Base-by-base conservation (phyloP, 2,329 filamentous ascomycete genomes). In the Mycosphaerelloides madeirae region DNA sequence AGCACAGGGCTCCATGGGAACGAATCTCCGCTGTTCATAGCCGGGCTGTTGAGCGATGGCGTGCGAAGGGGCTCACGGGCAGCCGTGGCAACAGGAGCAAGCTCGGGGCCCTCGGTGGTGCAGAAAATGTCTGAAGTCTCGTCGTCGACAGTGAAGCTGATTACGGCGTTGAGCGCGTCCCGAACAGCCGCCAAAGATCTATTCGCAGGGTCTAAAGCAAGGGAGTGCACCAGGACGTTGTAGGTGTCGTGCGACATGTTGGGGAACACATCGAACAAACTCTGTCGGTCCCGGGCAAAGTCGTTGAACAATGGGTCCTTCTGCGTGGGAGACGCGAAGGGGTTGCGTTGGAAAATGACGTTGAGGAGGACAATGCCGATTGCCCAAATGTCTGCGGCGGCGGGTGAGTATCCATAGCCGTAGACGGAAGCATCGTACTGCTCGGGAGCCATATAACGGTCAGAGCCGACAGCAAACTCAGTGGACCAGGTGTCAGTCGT, bases 161-260 rank as follows among this genome's bases (percentile, higher is more conserved):
- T 77, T 38, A 87, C 84, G 41, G 86, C 84, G 52, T 82, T 70
- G 28, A 98, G 80, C 41, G 87, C 86, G 40, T 87, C 79, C 55
- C 87, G 87, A 49, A 88, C 82, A 48, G 80, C 86, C 25, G 78
- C 73, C 38, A 98, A 74, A 28, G 90, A 94, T 43, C 93, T 85
- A 75, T 89, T 94, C 66, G 78, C 79, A 9, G 93, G 93, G 63
- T 98, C 91, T 56, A 98, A 72, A 59, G 87, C 87, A 79, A 98
- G 80, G 66, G 87, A 94, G 69, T 95, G 80, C 41, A 84, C 81
- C 67, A 98, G 81, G 55, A 98, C 87, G 68, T 96, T 89, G 62
- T 87, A 98, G 0, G 93, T 96, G 67, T 98, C 93, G 67, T 95
- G 88, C 38, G 91, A 97, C 91, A 98, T 95, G 67, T 87, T 90